A percentile compares a stretch with the other conserved stretches of the same genome.
Conservation (phyloP, 305 asterid genomes). For the Fraxinus sp. region DNA sequence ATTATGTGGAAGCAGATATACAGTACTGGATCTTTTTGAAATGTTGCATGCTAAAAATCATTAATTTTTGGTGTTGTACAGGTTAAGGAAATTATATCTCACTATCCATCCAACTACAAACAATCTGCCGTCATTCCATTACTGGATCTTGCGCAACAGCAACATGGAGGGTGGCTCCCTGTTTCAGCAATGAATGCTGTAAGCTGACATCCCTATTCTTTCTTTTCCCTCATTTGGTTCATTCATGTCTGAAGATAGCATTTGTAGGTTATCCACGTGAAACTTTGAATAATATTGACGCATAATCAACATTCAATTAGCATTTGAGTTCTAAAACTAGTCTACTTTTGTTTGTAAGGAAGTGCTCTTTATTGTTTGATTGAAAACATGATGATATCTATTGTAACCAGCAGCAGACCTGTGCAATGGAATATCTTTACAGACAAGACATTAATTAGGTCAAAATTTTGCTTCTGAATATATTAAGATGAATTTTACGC, state of each 20-base stretch:
- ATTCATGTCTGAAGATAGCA: background rate
- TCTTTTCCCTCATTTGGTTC: constrained; percentile 14
- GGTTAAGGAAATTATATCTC: constrained; percentile 83
- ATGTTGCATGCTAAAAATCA: constrained; percentile 5
- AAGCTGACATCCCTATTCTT: constrained; percentile 31
- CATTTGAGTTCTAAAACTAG: constrained; percentile 9
- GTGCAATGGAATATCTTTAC: background rate
- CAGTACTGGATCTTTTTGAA: constrained; percentile 10
- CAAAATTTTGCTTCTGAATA: background rate
- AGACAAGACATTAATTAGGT: background rate
- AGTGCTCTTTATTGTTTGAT: background rate
- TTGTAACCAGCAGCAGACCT: background rate
- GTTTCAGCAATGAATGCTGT: constrained; percentile 98
- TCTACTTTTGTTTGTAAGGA: background rate
- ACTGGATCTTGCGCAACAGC: constrained; percentile 99
- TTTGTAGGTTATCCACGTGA: background rate
- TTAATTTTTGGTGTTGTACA: constrained; percentile 30
- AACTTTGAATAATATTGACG: constrained; percentile 7
- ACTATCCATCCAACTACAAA: constrained; percentile 92
- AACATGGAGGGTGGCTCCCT: constrained; percentile 97
- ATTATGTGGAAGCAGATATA: background rate
- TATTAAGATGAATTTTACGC: background rate
- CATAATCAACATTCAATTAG: constrained; percentile 12
- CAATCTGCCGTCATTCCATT: constrained; percentile 95
- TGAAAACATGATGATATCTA: background rate